Evolutionary conservation across 139 green algal genomes (phyloP).

Genomic region (Chlamydomonas sphaeroides): DNA sequence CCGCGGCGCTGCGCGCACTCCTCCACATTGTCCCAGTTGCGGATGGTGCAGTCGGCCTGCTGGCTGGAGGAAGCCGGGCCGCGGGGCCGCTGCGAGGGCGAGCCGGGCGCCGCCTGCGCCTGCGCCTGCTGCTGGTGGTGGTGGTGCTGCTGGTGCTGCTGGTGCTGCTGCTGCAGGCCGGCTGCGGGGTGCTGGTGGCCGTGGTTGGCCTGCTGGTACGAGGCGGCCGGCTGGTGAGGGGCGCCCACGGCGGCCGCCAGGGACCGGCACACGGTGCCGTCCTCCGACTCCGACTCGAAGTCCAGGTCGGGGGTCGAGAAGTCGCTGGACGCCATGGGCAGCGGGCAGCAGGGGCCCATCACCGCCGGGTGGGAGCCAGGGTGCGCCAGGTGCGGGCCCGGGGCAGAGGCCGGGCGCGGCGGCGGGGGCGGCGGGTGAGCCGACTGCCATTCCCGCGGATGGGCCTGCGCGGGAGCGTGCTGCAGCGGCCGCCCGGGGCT

Average conservation of each 20-base stretch:
- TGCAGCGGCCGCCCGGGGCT: too few relatives aligned
- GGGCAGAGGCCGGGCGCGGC: not conserved
- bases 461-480: not conserved
- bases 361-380: not conserved
- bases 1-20: constrained; percentile 15
- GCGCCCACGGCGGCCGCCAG: too few relatives aligned
- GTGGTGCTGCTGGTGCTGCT: not conserved
- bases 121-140: not conserved
- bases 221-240: too few relatives aligned
- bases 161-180: not conserved
- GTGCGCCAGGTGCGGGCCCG: too few relatives aligned
- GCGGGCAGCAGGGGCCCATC: not conserved
- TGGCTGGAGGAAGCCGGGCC: too few relatives aligned
- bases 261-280: too few relatives aligned
- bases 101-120: not conserved
- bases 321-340: not conserved
- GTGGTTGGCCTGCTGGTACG: too few relatives aligned
- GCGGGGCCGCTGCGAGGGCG: too few relatives aligned
- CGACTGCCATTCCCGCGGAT: too few relatives aligned
- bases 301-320: constrained; percentile 28
- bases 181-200: too few relatives aligned
- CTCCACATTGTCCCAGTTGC: constrained; percentile 29
- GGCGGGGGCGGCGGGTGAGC: not conserved
- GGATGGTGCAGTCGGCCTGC: constrained; percentile 9
- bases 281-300: constrained; percentile 31